These are phyloP conservation scores for Boletus vermiculosoides DNA, from an alignment of 768 basidiomycete genomes.

Conservation along the genomic window DNA sequence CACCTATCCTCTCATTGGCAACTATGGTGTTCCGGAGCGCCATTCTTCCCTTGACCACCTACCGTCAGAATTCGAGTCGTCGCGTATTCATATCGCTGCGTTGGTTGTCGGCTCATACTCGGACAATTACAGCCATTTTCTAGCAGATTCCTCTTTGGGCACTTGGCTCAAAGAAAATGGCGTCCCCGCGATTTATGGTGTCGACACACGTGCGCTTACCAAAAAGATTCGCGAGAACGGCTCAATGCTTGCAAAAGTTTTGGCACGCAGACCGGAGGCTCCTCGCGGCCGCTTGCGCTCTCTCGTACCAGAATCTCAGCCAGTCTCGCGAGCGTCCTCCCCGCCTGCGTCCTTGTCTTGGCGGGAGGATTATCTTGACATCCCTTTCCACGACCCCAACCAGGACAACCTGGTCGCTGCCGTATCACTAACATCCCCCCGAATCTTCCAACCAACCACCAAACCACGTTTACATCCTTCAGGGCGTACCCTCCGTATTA, in stretches of 20 bases:
- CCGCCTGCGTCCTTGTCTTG: constrained; percentile 59
- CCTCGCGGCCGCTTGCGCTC: constrained; percentile 38
- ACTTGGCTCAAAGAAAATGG: constrained; percentile 94
- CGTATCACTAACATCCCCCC: constrained; percentile 73
- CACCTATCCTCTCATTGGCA: constrained; percentile 95
- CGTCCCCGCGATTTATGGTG: constrained; percentile 91
- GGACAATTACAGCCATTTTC: constrained; percentile 90
- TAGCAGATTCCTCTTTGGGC: constrained; percentile 83
- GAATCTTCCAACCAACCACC: constrained; percentile 61
- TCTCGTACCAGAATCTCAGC: constrained; percentile 37
- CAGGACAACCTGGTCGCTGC: constrained; percentile 84
- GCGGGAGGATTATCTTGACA: constrained; percentile 79
- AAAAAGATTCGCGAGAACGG: constrained; percentile 96
- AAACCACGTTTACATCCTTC: constrained; percentile 68
- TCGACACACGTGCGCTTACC: constrained; percentile 95
- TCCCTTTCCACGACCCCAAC: constrained; percentile 89
- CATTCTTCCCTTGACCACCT: constrained; percentile 48
- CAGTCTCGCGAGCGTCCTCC: constrained; percentile 49
- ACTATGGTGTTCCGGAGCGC: constrained; percentile 93
- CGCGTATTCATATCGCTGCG: constrained; percentile 89
- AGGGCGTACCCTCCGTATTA: constrained; percentile 75
- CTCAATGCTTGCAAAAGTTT: constrained; percentile 82
- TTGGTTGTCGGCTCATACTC: constrained; percentile 94
- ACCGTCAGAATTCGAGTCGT: constrained; percentile 87
- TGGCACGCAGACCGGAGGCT: constrained; percentile 58